phyloP scores from a whole-genome alignment of 2,329 filamentous ascomycete species.

The Allantophomopsis lycopodina region DNA sequence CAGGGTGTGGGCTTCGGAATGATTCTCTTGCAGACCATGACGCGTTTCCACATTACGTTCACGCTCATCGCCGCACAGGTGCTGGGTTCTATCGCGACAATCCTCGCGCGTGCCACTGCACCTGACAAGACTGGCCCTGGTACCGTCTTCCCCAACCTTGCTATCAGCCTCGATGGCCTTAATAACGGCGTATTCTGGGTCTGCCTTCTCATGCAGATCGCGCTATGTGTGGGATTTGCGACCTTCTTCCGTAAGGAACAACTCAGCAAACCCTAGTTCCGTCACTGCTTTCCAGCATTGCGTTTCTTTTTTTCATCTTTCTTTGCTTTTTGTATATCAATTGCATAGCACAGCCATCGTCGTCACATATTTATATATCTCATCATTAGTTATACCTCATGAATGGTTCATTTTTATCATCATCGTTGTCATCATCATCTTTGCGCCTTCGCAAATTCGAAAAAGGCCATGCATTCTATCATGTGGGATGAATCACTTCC shows the following conservation, averaged over 20 bases:
- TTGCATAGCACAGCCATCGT: too few species aligned
- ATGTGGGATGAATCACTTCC: too few species aligned
- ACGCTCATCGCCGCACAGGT: constrained; percentile 45
- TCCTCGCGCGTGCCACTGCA: constrained; percentile 41
- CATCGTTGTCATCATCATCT: too few species aligned
- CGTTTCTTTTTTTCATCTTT: too few species aligned
- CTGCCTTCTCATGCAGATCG: constrained; percentile 37
- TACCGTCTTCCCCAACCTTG: constrained; percentile 46
- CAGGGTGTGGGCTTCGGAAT: constrained; percentile 54
- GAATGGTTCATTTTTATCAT: too few species aligned
- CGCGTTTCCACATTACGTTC: constrained; percentile 47
- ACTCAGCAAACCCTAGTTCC: constrained; percentile 32
- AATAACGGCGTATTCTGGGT: constrained; percentile 45
- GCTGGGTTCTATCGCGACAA: constrained; percentile 44
- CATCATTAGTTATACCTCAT: too few species aligned
- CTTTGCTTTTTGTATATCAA: too few species aligned
- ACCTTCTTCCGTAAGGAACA: constrained; percentile 41
- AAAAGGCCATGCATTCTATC: too few species aligned
- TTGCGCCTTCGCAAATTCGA: too few species aligned
- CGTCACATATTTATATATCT: too few species aligned
- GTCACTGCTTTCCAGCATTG: constrained; percentile 21
- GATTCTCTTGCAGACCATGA: constrained; percentile 50
- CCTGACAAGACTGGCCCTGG: constrained; percentile 47
- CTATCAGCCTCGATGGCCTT: constrained; percentile 29
- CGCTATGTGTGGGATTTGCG: constrained; percentile 40